phyloP scores from a whole-genome alignment of 257 asterid species.

The Euphrasia confusa region DNA sequence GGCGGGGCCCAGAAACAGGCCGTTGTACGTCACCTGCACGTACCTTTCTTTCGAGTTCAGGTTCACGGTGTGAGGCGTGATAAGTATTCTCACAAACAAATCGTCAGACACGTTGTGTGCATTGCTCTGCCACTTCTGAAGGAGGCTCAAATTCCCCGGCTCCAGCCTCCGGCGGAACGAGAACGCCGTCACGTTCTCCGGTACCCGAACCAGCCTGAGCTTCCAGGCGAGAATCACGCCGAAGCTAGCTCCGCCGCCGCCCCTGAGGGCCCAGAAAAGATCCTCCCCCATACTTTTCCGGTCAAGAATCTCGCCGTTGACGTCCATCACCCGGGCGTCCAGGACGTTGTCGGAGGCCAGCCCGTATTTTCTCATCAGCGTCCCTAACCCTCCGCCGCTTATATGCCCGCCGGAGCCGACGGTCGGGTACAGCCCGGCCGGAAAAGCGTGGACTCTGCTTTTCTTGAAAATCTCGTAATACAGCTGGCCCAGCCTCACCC shows the following conservation, averaged over 20 bases:
- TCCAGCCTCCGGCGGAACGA: slow-evolving; percentile 14
- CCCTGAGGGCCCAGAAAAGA: slow-evolving; percentile 29
- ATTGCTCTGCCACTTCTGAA: slow-evolving; percentile 30
- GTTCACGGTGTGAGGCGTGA: not conserved
- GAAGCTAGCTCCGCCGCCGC: slow-evolving; percentile 32
- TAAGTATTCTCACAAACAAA: slow-evolving; percentile 23
- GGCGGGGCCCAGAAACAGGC: slow-evolving; percentile 30
- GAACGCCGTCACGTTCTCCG: slow-evolving; percentile 24
- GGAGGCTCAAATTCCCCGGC: slow-evolving; percentile 6
- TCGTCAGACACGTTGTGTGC: slow-evolving; percentile 21
- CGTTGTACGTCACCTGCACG: slow-evolving; percentile 21
- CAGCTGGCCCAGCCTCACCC: slow-evolving; percentile 29
- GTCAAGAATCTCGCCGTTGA: slow-evolving; percentile 12
- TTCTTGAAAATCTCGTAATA: slow-evolving; percentile 28
- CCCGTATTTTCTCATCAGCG: slow-evolving; percentile 32
- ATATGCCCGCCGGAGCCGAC: slow-evolving; percentile 35
- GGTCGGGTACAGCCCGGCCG: slow-evolving; percentile 28
- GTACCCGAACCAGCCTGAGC: slow-evolving; percentile 31
- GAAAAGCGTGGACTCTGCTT: slow-evolving; percentile 31
- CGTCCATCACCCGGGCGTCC: slow-evolving; percentile 26
- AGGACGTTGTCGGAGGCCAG: slow-evolving; percentile 32
- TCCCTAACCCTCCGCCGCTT: slow-evolving; percentile 36
- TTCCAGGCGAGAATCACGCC: slow-evolving; percentile 37
- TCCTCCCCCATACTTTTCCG: slow-evolving; percentile 25
- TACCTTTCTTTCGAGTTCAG: not conserved